Percentiles rank a stretch among this genome's conserved stretches.
phyloP scores from a whole-genome alignment of 2,329 filamentous ascomycete genomes.

The Calonectria henricotiae region DNA sequence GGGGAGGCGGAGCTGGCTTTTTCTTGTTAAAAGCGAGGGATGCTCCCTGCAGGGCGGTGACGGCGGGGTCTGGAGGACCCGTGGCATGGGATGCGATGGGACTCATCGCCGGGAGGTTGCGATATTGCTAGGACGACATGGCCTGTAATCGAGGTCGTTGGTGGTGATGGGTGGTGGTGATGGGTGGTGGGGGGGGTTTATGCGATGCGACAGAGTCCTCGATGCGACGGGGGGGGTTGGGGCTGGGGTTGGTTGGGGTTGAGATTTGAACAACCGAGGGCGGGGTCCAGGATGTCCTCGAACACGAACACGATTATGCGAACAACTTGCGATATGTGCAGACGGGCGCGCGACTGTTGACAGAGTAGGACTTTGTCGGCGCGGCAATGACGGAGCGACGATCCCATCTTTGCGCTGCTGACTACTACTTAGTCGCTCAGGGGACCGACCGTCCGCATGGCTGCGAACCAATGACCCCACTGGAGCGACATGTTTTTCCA shows the following conservation, averaged over 20 bases:
- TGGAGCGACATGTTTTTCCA: constrained; percentile 11
- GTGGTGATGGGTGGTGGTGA: neutral
- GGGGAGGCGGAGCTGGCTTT: constrained; percentile 49
- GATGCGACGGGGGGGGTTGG: neutral
- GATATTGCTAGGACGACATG: constrained; percentile 38
- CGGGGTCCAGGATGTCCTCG: neutral
- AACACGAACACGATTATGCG: constrained; percentile 8
- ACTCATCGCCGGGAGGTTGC: constrained; percentile 56
- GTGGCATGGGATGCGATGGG: constrained; percentile 53
- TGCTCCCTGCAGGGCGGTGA: constrained; percentile 70
- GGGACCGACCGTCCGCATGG: constrained; percentile 5
- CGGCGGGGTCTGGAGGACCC: constrained; percentile 57
- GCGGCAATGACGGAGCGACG: constrained; percentile 21
- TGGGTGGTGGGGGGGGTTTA: neutral
- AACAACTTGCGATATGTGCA: constrained; percentile 11
- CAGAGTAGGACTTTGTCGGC: neutral
- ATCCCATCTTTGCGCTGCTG: constrained; percentile 17
- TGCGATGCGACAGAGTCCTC: constrained; percentile 4
- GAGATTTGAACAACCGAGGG: neutral
- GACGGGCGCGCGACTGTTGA: constrained; percentile 13
- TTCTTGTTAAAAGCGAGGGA: constrained; percentile 70
- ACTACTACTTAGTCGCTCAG: constrained; percentile 15
- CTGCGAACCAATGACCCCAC: constrained; percentile 20
- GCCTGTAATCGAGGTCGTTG: constrained; percentile 22
- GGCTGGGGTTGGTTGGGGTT: neutral